Percentiles rank a stretch among this genome's conserved stretches.
Evolutionary conservation across 2,329 filamentous ascomycete genomes (phyloP).

Genomic region (Phyllosticta citrichinensis): DNA sequence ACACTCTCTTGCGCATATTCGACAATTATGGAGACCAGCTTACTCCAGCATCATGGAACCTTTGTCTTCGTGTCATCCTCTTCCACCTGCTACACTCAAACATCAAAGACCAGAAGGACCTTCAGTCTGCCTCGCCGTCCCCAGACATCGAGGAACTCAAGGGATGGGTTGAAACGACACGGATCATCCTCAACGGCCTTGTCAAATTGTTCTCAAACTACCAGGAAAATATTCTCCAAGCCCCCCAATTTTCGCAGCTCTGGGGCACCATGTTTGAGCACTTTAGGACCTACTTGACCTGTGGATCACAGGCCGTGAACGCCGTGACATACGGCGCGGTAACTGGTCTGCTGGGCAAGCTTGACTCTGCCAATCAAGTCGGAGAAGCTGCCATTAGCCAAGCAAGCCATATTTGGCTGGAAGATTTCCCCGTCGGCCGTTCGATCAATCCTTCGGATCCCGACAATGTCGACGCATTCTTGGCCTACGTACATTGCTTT

Average conservation of each 20-base stretch:
- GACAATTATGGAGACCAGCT: constrained; percentile 81
- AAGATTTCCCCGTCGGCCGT: background rate
- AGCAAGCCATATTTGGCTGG: constrained; percentile 4
- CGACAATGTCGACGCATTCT: constrained; percentile 67
- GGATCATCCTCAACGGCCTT: constrained; percentile 26
- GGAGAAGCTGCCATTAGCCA: constrained; percentile 17
- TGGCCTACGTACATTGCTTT: constrained; percentile 71
- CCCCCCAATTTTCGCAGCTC: constrained; percentile 57
- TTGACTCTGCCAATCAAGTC: constrained; percentile 16
- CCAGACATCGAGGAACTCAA: constrained; percentile 16
- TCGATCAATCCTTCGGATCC: background rate
- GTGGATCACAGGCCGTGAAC: constrained; percentile 31
- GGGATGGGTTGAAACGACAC: constrained; percentile 32
- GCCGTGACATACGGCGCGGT: constrained; percentile 33
- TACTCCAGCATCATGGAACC: constrained; percentile 67
- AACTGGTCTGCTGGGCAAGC: constrained; percentile 27
- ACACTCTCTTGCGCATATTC: constrained; percentile 83
- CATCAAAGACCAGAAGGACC: constrained; percentile 18
- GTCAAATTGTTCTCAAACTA: constrained; percentile 60
- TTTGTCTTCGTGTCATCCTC: constrained; percentile 71
- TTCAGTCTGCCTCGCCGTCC: constrained; percentile 12
- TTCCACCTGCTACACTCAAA: constrained; percentile 68
- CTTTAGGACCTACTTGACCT: constrained; percentile 45
- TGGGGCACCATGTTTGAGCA: constrained; percentile 67
- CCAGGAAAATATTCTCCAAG: constrained; percentile 58